Evolutionary conservation across 2,329 filamentous ascomycete genomes (phyloP).

Genomic region (Pseudogymnoascus sp.): DNA sequence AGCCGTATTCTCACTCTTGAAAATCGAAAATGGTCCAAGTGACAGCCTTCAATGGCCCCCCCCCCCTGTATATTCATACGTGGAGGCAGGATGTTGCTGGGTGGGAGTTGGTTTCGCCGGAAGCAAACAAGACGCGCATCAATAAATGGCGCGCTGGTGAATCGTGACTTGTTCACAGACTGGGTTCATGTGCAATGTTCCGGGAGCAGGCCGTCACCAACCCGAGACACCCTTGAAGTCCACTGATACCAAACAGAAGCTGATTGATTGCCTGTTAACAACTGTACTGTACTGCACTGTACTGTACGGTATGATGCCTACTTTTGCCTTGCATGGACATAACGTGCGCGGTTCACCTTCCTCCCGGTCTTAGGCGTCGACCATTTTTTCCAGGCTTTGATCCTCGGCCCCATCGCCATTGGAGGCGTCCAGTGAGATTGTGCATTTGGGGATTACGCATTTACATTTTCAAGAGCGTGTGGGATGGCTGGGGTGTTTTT

Average conservation of each 20-base stretch:
- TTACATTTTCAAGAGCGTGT: constrained; percentile 7
- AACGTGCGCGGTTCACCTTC: constrained; percentile 2
- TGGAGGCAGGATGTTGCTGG: neutral
- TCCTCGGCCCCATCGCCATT: neutral
- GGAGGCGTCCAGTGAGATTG: constrained; percentile 8
- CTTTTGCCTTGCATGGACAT: constrained; percentile 10
- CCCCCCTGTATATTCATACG: constrained; percentile 4
- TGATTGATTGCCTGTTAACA: neutral
- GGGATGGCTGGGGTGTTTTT: constrained; percentile 5
- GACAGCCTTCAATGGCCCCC: neutral
- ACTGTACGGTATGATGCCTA: constrained; percentile 3
- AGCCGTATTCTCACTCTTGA: neutral
- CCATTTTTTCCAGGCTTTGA: neutral
- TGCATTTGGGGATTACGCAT: constrained; percentile 5
- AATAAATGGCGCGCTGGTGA: constrained; percentile 6
- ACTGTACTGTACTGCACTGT: too few relatives aligned
- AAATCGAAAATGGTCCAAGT: neutral
- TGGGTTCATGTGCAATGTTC: constrained; percentile 8
- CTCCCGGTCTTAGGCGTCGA: neutral
- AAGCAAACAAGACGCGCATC: constrained; percentile 8
- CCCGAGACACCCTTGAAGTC: neutral
- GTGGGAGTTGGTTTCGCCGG: neutral
- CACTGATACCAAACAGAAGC: neutral
- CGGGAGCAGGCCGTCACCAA: neutral
- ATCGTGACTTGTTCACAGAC: constrained; percentile 6